A percentile compares a stretch with the other conserved stretches of the same genome.
phyloP scores from a whole-genome alignment of 2,329 filamentous ascomycete genomes.

The Aspergillus candidus region DNA sequence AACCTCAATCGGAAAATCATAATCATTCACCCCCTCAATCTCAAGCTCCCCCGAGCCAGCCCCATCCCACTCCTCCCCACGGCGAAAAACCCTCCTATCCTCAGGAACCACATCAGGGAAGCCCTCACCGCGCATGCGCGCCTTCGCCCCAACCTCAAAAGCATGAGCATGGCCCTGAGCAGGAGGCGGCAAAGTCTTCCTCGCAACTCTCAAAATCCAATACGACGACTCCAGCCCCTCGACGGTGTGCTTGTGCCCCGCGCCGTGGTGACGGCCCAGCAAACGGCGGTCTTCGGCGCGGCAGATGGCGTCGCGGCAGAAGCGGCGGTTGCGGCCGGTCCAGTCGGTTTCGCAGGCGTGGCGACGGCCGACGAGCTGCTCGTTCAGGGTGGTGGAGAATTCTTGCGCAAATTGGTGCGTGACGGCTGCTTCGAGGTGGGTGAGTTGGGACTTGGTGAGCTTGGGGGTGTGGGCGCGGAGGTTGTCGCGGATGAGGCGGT shows the following conservation, averaged over 20 bases:
- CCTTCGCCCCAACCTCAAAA: slow-evolving; percentile 12
- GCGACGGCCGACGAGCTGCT: slow-evolving; percentile 12
- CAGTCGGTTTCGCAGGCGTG: slow-evolving; percentile 32
- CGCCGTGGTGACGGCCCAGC: slow-evolving; percentile 13
- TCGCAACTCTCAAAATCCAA: slow-evolving; percentile 28
- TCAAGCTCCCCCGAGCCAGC: slow-evolving; percentile 25
- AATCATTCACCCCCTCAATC: slow-evolving; percentile 22
- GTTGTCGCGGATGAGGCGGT: slow-evolving; percentile 29
- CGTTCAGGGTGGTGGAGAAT: slow-evolving; percentile 14
- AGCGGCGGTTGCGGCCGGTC: slow-evolving; percentile 19
- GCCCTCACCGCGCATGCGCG: slow-evolving; percentile 24
- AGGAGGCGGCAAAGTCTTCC: slow-evolving; percentile 13
- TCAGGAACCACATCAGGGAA: slow-evolving; percentile 21
- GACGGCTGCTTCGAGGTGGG: slow-evolving; percentile 16
- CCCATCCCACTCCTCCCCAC: slow-evolving; percentile 32
- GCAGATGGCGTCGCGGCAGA: slow-evolving; percentile 23
- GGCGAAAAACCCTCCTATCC: slow-evolving; percentile 23
- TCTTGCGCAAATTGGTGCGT: slow-evolving; percentile 22
- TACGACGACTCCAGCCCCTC: slow-evolving; percentile 20
- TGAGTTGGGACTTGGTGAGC: slow-evolving; percentile 6
- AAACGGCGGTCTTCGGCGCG: slow-evolving; percentile 15
- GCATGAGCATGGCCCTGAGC: slow-evolving; percentile 16
- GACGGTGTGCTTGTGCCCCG: slow-evolving; percentile 14
- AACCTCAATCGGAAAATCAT: no score
- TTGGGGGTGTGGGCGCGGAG: slow-evolving; percentile 12